phyloP scores from a whole-genome alignment of 805 yeast species.

The Saccharomyces paradoxus region DNA sequence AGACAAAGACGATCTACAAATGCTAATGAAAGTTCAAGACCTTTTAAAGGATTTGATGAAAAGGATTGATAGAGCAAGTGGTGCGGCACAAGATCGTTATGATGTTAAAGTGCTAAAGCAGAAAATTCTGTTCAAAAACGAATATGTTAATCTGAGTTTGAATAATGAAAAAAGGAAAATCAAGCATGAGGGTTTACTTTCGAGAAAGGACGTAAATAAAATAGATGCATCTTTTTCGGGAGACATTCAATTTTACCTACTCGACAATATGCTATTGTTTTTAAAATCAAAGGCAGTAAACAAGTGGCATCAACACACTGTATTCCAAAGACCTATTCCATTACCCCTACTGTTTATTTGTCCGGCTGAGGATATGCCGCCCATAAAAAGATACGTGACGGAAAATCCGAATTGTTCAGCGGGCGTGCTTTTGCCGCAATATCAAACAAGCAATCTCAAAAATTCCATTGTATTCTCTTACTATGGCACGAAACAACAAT shows the following conservation, averaged over 20 bases:
- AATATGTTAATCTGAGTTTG: slow-evolving; percentile 71
- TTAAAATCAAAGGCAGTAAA: slow-evolving; percentile 78
- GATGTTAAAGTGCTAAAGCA: slow-evolving; percentile 77
- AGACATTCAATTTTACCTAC: slow-evolving; percentile 70
- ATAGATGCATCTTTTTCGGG: slow-evolving; percentile 32
- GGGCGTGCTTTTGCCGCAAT: slow-evolving; percentile 13
- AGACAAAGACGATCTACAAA: slow-evolving; percentile 34
- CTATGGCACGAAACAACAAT: slow-evolving; percentile 28
- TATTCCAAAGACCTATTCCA: slow-evolving; percentile 77
- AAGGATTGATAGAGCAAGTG: slow-evolving; percentile 68
- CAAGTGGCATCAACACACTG: slow-evolving; percentile 81
- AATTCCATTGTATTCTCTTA: slow-evolving; percentile 21
- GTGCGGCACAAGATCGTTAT: slow-evolving; percentile 83
- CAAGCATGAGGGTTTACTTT: slow-evolving; percentile 26
- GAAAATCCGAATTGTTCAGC: slow-evolving; percentile 20
- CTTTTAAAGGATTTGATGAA: slow-evolving; percentile 64
- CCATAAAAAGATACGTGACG: slow-evolving; percentile 36
- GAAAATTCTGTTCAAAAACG: slow-evolving; percentile 70
- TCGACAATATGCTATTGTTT: slow-evolving; percentile 78
- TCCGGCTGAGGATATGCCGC: slow-evolving; percentile 67
- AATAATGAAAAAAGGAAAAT: slow-evolving; percentile 70
- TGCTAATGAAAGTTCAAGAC: slow-evolving; percentile 61
- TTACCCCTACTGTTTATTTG: slow-evolving; percentile 66
- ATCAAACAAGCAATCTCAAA: slow-evolving; percentile 10
- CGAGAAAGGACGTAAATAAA: slow-evolving; percentile 19